Base-by-base conservation (phyloP, 2,329 filamentous ascomycete genomes). In the Epichloe bromicola region DNA sequence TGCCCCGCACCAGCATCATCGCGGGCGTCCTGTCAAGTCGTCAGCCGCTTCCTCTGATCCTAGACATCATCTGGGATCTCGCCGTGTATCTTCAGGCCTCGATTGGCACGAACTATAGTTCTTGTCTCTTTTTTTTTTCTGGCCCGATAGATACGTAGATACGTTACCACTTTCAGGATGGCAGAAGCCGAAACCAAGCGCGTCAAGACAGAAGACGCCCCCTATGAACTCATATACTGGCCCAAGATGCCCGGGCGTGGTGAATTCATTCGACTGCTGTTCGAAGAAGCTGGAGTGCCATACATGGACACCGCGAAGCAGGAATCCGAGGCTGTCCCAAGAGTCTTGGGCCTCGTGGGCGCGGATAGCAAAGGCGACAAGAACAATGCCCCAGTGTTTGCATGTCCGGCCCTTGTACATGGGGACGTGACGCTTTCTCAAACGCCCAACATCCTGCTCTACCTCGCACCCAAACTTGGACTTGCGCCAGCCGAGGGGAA, bases 191-290 rank as follows among this genome's bases (percentile, higher is more conserved):
- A 57, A 7, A 41, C 58, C 8, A 66, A 65, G 51, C 60, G 61
- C n/a, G 48, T 59, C 49, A 66, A 61, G 33, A 60, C 61, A 58
- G 71, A 75, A 54, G 70, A 73, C 46, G 63, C 67, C 50, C 68
- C 73, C 0, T 86, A 84, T 62, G 72, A 82, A 56, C 75, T 86
- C 52, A 71, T 86, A 61, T 89, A 89, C 74, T 86, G 83, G 78
- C 83, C 83, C 17, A 66, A 65, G 17, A 69, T 88, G 26, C 86
- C 86, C 36, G 86, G 86, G 40, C 83, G 86, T 46, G 86, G 81
- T 54, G 86, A 91, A 63, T 79, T 80, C 63, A 69, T 89, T 61
- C 85, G 86, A 20, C 76, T 91, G 11, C 74, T 75, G 15, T 79
- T 91, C 57, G 86, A 90, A 67, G 84, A 85, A 49, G 74, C 79